A percentile compares a stretch with the other conserved stretches of the same genome.
These are phyloP conservation scores for Oryza officinalis DNA, from an alignment of 176 grass and related monocot genomes.

Conservation along the genomic window DNA sequence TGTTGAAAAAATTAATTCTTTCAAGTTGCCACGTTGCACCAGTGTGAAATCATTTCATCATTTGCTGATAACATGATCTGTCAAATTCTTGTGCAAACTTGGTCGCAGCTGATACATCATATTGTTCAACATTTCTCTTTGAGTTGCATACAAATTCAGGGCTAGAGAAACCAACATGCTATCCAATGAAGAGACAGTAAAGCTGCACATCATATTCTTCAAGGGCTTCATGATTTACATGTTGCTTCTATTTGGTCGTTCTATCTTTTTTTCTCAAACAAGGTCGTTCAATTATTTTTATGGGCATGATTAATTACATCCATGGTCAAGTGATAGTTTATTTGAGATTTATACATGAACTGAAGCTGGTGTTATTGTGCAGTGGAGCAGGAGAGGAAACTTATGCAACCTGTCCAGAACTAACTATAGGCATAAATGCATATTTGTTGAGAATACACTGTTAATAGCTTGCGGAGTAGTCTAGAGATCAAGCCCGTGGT, in stretches of 20 bases:
- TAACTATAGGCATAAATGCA: constrained; percentile 17
- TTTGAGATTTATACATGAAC: background rate
- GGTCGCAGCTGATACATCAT: background rate
- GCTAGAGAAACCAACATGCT: background rate
- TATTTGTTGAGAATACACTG: background rate
- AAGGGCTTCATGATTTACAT: background rate
- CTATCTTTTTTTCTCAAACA: no score
- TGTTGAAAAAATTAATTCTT: no score
- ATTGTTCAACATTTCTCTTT: background rate
- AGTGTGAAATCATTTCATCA: background rate
- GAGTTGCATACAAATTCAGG: background rate
- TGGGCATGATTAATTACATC: background rate
- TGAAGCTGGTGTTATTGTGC: constrained; percentile 22
- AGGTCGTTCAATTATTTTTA: background rate
- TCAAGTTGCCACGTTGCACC: background rate
- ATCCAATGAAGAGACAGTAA: constrained; percentile 13
- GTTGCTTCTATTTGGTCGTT: background rate
- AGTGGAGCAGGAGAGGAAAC: constrained; percentile 42
- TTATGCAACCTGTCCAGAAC: constrained; percentile 34
- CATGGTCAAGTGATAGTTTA: background rate
- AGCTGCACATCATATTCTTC: background rate
- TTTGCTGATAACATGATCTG: background rate
- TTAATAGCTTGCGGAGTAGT: background rate
- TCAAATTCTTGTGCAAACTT: background rate
- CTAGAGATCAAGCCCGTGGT: background rate